Evolutionary conservation across 2,329 filamentous ascomycete genomes (phyloP).

Genomic region (Lasiodiplodia sp.): DNA sequence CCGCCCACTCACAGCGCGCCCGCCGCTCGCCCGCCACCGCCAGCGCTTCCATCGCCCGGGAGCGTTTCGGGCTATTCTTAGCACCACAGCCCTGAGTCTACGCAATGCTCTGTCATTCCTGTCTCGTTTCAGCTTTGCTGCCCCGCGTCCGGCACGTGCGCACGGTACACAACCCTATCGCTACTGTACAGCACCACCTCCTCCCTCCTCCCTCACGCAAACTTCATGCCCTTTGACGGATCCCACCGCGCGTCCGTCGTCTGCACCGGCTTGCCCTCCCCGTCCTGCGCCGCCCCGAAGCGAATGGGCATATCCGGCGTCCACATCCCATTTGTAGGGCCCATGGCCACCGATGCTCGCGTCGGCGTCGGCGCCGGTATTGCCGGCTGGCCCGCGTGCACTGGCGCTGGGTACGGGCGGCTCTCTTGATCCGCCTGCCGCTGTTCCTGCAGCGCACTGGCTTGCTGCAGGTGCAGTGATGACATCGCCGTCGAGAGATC

Average conservation of each 20-base stretch:
- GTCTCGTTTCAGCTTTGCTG: conserved; percentile 29
- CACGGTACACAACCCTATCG: not conserved
- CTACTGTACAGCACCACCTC: not conserved
- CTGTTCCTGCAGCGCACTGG: conserved; percentile 54
- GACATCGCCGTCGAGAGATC: conserved; percentile 69
- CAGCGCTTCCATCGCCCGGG: conserved; percentile 1
- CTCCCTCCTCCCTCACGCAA: conserved; percentile 38
- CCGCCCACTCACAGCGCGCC: conserved; percentile 15
- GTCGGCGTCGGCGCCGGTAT: conserved; percentile 42
- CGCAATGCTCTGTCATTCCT: not conserved
- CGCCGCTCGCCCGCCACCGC: conserved; percentile 12
- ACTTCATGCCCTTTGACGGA: conserved; percentile 48
- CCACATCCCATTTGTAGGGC: conserved; percentile 68
- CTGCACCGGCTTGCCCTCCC: conserved; percentile 26
- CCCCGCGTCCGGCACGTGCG: conserved; percentile 24
- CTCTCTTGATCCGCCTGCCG: conserved; percentile 59
- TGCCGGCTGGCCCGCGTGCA: conserved; percentile 22
- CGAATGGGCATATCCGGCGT: conserved; percentile 81
- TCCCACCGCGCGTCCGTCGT: conserved; percentile 49
- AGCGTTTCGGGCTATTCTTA: conserved; percentile 29
- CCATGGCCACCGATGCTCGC: conserved; percentile 40
- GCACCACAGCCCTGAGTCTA: conserved; percentile 7
- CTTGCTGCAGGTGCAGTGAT: conserved; percentile 59
- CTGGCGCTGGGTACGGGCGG: conserved; percentile 23
- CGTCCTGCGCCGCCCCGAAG: conserved; percentile 62